Percentiles rank a stretch among this genome's conserved stretches.
Evolutionary conservation across 163 green algal species (phyloP).

Genomic region (Coccomyxa subellipsoidea): DNA sequence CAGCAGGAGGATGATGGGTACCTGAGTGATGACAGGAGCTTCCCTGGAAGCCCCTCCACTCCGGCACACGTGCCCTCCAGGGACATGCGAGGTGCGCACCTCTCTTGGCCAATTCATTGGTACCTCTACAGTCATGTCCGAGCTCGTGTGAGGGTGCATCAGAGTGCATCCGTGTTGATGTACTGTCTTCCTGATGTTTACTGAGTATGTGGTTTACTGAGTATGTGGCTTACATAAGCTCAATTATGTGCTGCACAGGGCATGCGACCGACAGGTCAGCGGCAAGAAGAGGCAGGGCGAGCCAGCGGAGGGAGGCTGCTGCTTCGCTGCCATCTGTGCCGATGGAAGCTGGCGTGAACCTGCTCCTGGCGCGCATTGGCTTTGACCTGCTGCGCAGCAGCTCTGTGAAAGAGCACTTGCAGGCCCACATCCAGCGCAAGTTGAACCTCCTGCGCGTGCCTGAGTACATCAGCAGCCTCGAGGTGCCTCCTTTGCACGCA

Average conservation of each 20-base stretch:
- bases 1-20: neutral
- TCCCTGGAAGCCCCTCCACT: neutral
- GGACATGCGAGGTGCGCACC: neutral
- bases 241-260: too few species aligned
- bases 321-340: neutral
- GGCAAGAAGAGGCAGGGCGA: neutral
- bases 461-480: conserved; percentile 46
- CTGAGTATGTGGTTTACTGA: too few species aligned
- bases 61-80: neutral
- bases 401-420: conserved; percentile 30
- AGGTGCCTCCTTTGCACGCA: neutral
- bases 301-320: neutral
- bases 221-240: too few species aligned
- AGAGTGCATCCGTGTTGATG: too few species aligned
- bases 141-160: too few species aligned
- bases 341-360: conserved; percentile 45
- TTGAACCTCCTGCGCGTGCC: conserved; percentile 49
- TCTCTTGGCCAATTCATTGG: too few species aligned
- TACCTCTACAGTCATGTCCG: too few species aligned
- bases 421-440: conserved; percentile 40
- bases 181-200: too few species aligned
- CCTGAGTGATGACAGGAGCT: neutral
- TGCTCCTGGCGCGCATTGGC: conserved; percentile 43
- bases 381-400: conserved; percentile 60
- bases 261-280: neutral